phyloP scores from a whole-genome alignment of 2,329 filamentous ascomycete genomes.

The Stenocarpella maydis region DNA sequence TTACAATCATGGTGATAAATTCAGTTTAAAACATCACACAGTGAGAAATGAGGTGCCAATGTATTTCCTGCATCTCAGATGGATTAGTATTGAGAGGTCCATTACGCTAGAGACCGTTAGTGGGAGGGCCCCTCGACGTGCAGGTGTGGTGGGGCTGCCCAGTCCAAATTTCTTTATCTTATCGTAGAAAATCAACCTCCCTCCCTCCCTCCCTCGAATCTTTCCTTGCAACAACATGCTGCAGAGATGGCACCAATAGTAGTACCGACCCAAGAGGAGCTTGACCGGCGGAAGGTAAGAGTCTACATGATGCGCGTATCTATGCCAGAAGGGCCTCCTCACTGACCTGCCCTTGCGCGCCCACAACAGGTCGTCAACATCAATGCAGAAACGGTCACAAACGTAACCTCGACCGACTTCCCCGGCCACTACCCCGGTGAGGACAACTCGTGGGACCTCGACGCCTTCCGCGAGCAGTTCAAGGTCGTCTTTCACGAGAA shows the following conservation, averaged over 20 bases:
- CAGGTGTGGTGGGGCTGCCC: slow-evolving; percentile 28
- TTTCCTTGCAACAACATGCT: slow-evolving; percentile 25
- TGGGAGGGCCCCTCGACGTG: background rate
- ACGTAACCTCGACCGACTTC: slow-evolving; percentile 90
- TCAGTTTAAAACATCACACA: no score
- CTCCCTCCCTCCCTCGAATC: slow-evolving; percentile 18
- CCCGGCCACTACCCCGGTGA: slow-evolving; percentile 91
- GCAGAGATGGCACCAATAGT: slow-evolving; percentile 53
- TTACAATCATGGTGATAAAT: background rate
- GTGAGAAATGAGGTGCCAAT: background rate
- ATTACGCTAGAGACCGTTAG: no score
- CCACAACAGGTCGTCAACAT: slow-evolving; percentile 78
- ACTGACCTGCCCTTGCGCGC: slow-evolving; percentile 22
- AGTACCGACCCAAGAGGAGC: slow-evolving; percentile 62
- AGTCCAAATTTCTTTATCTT: slow-evolving; percentile 31
- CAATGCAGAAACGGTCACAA: slow-evolving; percentile 87
- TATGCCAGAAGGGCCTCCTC: background rate
- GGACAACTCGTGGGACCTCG: slow-evolving; percentile 63
- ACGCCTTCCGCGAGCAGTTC: slow-evolving; percentile 52
- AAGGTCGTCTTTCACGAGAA: slow-evolving; percentile 83
- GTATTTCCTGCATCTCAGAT: background rate
- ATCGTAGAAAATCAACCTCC: slow-evolving; percentile 32
- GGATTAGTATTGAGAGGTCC: background rate
- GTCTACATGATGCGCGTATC: slow-evolving; percentile 34
- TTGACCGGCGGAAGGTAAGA: slow-evolving; percentile 68